Evolutionary conservation across 176 grass and related monocot genomes (phyloP).

Genomic region (Thinopyrum elongatum): DNA sequence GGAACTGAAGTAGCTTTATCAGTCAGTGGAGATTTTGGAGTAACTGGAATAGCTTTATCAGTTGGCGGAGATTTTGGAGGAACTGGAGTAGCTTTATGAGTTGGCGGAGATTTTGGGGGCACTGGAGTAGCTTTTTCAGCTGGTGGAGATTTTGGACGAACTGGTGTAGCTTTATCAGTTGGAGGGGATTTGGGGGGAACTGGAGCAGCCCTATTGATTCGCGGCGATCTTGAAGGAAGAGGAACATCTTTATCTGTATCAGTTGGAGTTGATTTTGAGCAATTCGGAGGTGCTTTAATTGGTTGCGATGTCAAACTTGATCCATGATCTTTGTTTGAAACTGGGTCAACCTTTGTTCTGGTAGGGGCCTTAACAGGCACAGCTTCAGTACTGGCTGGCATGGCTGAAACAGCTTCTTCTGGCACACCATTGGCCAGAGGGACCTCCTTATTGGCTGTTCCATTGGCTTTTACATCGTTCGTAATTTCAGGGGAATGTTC

Average conservation of each 20-base stretch:
- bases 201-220: conserved; percentile 6
- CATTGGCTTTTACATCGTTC: conserved; percentile 25
- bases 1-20: conserved; percentile 10
- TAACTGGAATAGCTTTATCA: conserved; percentile 25
- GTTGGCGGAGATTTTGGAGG: conserved; percentile 20
- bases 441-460: conserved; percentile 31
- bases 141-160: conserved; percentile 30
- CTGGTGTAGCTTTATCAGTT: conserved; percentile 8
- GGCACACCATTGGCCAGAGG: not conserved
- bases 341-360: conserved; percentile 16
- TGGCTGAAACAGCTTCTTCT: conserved; percentile 37
- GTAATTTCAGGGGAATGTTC: conserved; percentile 33
- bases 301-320: conserved; percentile 32
- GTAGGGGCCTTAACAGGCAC: conserved; percentile 19
- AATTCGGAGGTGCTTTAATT: conserved; percentile 14
- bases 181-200: conserved; percentile 22
- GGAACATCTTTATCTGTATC: conserved; percentile 36
- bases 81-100: conserved; percentile 27
- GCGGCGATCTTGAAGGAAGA: conserved; percentile 34
- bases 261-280: conserved; percentile 29
- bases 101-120: conserved; percentile 19
- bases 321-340: conserved; percentile 37
- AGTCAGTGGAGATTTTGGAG: conserved; percentile 30
- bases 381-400: conserved; percentile 10
- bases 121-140: conserved; percentile 14